Conservation (phyloP, 2,329 filamentous ascomycete species). For the Scedosporium aurantiacum region DNA sequence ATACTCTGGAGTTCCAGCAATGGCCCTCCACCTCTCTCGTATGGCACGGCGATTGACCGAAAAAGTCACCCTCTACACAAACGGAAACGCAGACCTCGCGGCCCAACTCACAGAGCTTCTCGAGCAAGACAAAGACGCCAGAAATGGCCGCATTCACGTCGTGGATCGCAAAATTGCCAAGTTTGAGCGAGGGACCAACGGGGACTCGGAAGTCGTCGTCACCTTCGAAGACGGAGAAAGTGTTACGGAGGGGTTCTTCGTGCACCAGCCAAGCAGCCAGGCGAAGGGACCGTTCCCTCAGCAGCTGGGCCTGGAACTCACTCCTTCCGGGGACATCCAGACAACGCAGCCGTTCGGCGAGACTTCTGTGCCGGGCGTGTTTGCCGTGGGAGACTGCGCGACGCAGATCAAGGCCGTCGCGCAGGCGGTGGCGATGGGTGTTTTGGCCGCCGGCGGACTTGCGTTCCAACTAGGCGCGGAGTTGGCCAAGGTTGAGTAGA, state of each 20-base stretch:
- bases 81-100: conserved; percentile 27
- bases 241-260: conserved; percentile 27
- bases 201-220: conserved; percentile 20
- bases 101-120: conserved; percentile 16
- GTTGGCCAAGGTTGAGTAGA: not conserved
- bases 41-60: conserved; percentile 32
- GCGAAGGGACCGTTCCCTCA: conserved; percentile 28
- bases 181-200: conserved; percentile 16
- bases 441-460: conserved; percentile 17
- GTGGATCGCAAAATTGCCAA: conserved; percentile 22
- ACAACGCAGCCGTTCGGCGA: conserved; percentile 31
- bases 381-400: conserved; percentile 40
- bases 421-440: conserved; percentile 18
- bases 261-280: conserved; percentile 19
- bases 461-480: conserved; percentile 13
- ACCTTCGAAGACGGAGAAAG: conserved; percentile 27
- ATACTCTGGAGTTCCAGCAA: conserved; percentile 13
- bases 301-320: conserved; percentile 32
- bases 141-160: conserved; percentile 17
- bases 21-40: conserved; percentile 26
- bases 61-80: conserved; percentile 38
- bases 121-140: conserved; percentile 15
- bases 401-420: conserved; percentile 19
- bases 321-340: conserved; percentile 30
- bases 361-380: conserved; percentile 39